Percentiles rank a stretch among this genome's conserved stretches.
Evolutionary conservation across 2,329 filamentous ascomycete genomes (phyloP).

Genomic region (Botrytis cinerea): DNA sequence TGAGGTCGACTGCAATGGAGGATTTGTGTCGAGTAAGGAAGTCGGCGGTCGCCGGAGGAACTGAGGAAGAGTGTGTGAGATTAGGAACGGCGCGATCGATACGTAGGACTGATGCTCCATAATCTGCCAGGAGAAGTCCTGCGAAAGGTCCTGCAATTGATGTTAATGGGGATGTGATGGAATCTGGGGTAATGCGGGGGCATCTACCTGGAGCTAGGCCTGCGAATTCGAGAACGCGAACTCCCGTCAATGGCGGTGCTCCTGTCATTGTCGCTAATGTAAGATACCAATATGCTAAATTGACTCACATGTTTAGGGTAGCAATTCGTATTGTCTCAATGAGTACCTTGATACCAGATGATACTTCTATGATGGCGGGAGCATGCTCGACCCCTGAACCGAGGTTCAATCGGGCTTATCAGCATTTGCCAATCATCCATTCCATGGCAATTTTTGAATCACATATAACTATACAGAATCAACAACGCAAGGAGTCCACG

Average conservation of each 20-base stretch:
- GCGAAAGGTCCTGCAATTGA: slow-evolving; percentile 72
- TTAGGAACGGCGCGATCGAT: slow-evolving; percentile 67
- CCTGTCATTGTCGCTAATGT: slow-evolving; percentile 30
- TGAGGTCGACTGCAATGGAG: slow-evolving; percentile 79
- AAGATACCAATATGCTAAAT: not conserved
- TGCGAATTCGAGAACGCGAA: slow-evolving; percentile 67
- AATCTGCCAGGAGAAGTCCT: slow-evolving; percentile 84
- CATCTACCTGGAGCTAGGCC: slow-evolving; percentile 58
- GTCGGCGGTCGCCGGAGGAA: slow-evolving; percentile 61
- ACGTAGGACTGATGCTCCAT: slow-evolving; percentile 83
- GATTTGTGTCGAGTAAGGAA: slow-evolving; percentile 78
- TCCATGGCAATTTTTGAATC: not conserved
- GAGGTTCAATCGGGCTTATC: slow-evolving; percentile 8
- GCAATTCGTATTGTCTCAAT: not conserved
- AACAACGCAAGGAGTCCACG: not conserved
- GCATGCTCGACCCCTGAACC: not conserved
- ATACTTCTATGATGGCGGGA: not conserved
- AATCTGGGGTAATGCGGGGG: slow-evolving; percentile 45
- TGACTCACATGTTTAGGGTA: not conserved
- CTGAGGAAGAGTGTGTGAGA: slow-evolving; percentile 45
- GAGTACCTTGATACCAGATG: not conserved
- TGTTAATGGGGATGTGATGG: slow-evolving; percentile 12
- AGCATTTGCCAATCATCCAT: not conserved
- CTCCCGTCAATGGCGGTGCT: slow-evolving; percentile 52
- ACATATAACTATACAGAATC: not conserved